Percentiles rank a stretch among this genome's conserved stretches.
Evolutionary conservation across 1,284 basidiomycete species (phyloP).

Genomic region (Ganoderma leucocontextum): DNA sequence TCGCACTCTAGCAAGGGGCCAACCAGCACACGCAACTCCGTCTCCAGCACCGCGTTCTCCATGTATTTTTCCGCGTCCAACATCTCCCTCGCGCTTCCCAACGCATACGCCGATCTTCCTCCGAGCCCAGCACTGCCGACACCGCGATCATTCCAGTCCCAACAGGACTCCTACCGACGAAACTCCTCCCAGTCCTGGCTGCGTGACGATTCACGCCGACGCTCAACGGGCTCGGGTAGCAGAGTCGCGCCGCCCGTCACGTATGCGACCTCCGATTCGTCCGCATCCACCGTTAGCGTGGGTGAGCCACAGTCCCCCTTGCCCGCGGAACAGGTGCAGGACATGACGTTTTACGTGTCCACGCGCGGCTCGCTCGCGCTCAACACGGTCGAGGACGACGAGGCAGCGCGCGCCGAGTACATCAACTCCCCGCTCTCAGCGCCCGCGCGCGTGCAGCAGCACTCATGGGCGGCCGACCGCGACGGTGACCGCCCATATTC

Average conservation of each 20-base stretch:
- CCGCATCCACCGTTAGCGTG: conserved; percentile 29
- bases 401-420: conserved; percentile 25
- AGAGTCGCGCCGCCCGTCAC: conserved; percentile 5
- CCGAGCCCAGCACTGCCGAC: conserved; percentile 32
- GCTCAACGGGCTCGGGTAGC: conserved; percentile 16
- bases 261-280: conserved; percentile 33
- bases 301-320: conserved; percentile 25
- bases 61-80: conserved; percentile 61
- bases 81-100: conserved; percentile 45
- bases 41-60: conserved; percentile 57
- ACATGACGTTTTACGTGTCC: conserved; percentile 48
- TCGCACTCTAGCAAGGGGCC: conserved; percentile 21
- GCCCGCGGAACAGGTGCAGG: conserved; percentile 11
- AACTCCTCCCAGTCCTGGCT: conserved; percentile 17
- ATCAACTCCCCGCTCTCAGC: conserved; percentile 37
- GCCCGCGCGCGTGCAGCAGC: conserved; percentile 26
- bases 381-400: conserved; percentile 21
- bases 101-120: conserved; percentile 47
- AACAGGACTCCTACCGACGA: conserved; percentile 17
- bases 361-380: conserved; percentile 55
- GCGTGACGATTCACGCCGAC: conserved; percentile 19
- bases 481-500: conserved; percentile 25
- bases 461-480: conserved; percentile 14
- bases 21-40: conserved; percentile 36
- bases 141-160: conserved; percentile 5